These are phyloP conservation scores for Eremochloa ophiuroides DNA, from an alignment of 176 grass and related monocot genomes.

Conservation along the genomic window DNA sequence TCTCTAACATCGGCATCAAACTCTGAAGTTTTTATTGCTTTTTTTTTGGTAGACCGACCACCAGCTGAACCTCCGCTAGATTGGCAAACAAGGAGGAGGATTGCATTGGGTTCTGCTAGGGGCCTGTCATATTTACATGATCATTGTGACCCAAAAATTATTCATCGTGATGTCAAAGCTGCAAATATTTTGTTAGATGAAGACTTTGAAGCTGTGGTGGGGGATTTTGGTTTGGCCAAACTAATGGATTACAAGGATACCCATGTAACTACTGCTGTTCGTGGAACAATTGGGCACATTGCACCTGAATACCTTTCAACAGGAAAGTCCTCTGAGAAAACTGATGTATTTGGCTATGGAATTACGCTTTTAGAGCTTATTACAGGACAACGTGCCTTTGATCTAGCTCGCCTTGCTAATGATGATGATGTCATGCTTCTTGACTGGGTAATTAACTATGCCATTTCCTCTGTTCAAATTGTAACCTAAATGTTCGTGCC, in stretches of 20 bases:
- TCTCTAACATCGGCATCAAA: neutral
- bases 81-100: constrained; percentile 69
- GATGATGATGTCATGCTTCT: constrained; percentile 94
- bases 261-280: constrained; percentile 87
- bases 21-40: neutral
- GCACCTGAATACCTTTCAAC: constrained; percentile 92
- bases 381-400: constrained; percentile 87
- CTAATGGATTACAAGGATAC: constrained; percentile 97
- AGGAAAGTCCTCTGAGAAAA: constrained; percentile 89
- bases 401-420: constrained; percentile 87
- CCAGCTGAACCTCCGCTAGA: constrained; percentile 69
- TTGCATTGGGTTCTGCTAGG: constrained; percentile 81
- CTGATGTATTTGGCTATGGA: constrained; percentile 90
- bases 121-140: constrained; percentile 82
- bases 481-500: neutral
- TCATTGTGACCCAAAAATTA: constrained; percentile 86
- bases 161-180: constrained; percentile 89
- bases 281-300: constrained; percentile 89
- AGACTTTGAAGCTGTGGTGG: constrained; percentile 82
- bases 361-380: constrained; percentile 94
- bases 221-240: constrained; percentile 86
- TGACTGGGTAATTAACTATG: constrained; percentile 62
- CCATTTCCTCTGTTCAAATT: constrained; percentile 1
- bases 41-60: constrained; percentile 46
- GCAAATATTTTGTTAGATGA: constrained; percentile 87